phyloP scores from a whole-genome alignment of 352 stramenopile species.

The Phytophthora syringae region DNA sequence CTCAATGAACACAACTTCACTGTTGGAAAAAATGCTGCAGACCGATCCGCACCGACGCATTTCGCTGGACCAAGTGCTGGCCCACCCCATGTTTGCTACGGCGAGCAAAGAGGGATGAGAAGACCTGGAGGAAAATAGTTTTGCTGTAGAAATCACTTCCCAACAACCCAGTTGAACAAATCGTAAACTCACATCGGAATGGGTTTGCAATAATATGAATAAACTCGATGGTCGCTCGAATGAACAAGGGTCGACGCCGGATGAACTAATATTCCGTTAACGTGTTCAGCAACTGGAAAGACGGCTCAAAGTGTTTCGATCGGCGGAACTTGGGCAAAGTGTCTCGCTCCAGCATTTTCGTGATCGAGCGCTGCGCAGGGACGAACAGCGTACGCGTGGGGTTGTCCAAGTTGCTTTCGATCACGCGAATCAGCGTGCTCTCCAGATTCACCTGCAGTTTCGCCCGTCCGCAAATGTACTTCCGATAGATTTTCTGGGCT shows the following conservation, averaged over 20 bases:
- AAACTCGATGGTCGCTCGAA: not conserved
- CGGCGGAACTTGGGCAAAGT: constrained; percentile 76
- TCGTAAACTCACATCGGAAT: not conserved
- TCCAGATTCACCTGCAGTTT: constrained; percentile 83
- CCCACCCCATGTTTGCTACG: too few species aligned
- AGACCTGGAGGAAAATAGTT: too few species aligned
- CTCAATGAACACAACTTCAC: constrained; percentile 10
- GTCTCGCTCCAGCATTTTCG: constrained; percentile 79
- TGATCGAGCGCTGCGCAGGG: constrained; percentile 66
- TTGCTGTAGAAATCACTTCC: too few species aligned
- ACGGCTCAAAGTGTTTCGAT: constrained; percentile 69
- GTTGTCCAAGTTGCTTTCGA: constrained; percentile 61
- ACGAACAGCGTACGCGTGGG: constrained; percentile 67
- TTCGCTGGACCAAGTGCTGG: constrained; percentile 21
- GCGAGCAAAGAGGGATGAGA: too few species aligned
- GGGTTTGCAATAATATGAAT: not conserved
- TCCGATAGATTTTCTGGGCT: constrained; percentile 81
- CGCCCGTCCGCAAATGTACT: constrained; percentile 70
- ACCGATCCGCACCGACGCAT: constrained; percentile 29
- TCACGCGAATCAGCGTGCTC: constrained; percentile 58
- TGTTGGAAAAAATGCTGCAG: constrained; percentile 47
- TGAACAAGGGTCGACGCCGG: not conserved
- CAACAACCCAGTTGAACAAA: too few species aligned
- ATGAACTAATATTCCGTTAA: constrained; percentile 9
- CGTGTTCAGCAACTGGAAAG: constrained; percentile 39